A percentile compares a stretch with the other conserved stretches of the same genome.
Evolutionary conservation across 2,329 filamentous ascomycete species (phyloP).

Genomic region (Trichoderma lentiforme): DNA sequence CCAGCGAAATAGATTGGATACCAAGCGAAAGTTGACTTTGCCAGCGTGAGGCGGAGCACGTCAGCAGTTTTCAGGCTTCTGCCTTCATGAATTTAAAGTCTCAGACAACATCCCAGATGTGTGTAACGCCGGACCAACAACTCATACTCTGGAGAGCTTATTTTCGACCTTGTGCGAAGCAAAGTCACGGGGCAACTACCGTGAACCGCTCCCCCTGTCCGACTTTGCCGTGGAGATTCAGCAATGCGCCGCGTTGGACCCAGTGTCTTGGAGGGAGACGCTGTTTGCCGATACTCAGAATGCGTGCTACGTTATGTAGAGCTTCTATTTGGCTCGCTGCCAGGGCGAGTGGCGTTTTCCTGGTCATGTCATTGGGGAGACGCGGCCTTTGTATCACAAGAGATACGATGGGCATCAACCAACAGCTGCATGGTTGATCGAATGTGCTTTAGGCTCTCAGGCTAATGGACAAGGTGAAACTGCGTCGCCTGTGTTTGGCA

Average conservation of each 20-base stretch:
- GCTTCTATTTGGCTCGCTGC: conserved; percentile 21
- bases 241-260: conserved; percentile 1
- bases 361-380: neutral
- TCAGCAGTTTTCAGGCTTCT: neutral
- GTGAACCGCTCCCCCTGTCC: neutral
- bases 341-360: conserved; percentile 23
- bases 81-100: neutral
- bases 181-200: neutral
- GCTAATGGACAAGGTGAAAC: neutral
- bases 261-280: conserved; percentile 2
- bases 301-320: neutral
- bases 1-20: conserved; percentile 13
- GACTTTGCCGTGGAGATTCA: conserved; percentile 12
- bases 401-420: neutral
- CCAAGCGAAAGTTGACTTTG: conserved; percentile 11
- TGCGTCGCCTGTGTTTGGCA: neutral
- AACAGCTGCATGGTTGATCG: conserved; percentile 10
- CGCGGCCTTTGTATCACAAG: neutral
- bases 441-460: neutral
- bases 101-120: conserved; percentile 12
- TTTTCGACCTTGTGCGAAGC: conserved; percentile 1
- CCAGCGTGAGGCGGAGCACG: neutral
- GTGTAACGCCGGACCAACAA: conserved; percentile 14
- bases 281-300: neutral
- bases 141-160: conserved; percentile 1